Conservation (phyloP, 176 grass and related monocot genomes). For the Juncus inflexus region DNA sequence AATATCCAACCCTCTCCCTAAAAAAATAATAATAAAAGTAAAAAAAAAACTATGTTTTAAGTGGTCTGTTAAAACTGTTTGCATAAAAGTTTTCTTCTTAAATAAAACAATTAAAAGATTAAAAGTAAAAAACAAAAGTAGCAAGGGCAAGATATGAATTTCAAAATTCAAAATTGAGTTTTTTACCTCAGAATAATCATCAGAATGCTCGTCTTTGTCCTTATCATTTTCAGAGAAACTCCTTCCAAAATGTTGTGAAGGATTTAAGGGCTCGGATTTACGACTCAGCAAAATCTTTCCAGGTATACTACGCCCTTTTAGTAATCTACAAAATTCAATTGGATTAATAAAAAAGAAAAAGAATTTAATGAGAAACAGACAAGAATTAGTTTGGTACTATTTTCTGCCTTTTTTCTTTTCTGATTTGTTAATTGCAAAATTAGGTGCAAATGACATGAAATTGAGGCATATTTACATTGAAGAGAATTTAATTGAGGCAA, state of each 20-base stretch:
- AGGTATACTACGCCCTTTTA: slow-evolving; percentile 88
- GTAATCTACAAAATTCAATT: slow-evolving; percentile 48
- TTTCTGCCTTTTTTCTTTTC: background rate
- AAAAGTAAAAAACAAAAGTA: background rate
- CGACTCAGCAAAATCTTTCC: slow-evolving; percentile 80
- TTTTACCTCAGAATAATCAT: slow-evolving; percentile 48
- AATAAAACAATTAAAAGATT: background rate
- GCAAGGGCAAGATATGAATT: background rate
- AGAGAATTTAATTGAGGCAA: no score
- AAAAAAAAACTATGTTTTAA: background rate
- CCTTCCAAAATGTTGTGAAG: slow-evolving; percentile 29
- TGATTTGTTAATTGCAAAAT: background rate
- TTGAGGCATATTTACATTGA: no score
- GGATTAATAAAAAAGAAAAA: background rate
- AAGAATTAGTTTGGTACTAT: background rate
- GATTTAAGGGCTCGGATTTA: slow-evolving; percentile 55
- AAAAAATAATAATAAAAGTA: slow-evolving; percentile 15
- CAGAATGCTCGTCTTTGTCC: slow-evolving; percentile 41
- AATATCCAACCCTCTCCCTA: slow-evolving; percentile 30
- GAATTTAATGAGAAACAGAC: background rate
- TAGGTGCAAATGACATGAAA: background rate
- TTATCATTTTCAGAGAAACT: slow-evolving; percentile 47
- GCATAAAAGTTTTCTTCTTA: no score
- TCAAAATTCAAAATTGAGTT: slow-evolving; percentile 26
- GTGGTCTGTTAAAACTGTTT: no score